A percentile compares a stretch with the other conserved stretches of the same genome.
Conservation (phyloP, 495 filamentous ascomycete genomes). For the Penicillium taxi region DNA sequence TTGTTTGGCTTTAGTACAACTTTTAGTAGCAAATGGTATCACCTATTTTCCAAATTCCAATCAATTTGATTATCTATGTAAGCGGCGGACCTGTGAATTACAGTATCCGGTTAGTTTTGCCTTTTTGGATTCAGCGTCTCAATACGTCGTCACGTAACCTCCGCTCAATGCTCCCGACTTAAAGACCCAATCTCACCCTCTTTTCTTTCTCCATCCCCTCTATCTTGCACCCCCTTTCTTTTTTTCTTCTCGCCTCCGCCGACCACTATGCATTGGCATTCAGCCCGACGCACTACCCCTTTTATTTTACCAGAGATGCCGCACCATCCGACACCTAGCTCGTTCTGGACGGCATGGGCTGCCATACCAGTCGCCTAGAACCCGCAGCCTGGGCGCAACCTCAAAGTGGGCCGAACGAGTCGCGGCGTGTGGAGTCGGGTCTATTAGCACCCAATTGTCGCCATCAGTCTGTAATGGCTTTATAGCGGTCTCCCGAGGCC, state of each 20-base stretch:
- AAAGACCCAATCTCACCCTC: constrained; percentile 4
- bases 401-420: too few relatives aligned
- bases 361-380: constrained; percentile 10
- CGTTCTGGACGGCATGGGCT: constrained; percentile 9
- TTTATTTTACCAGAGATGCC: constrained; percentile 16
- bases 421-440: too few relatives aligned
- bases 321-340: constrained; percentile 13
- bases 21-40: too few relatives aligned
- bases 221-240: constrained; percentile 14
- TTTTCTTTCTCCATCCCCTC: constrained; percentile 9
- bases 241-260: constrained; percentile 10
- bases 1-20: too few relatives aligned
- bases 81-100: constrained; percentile 14
- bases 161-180: constrained; percentile 4
- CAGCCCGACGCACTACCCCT: constrained; percentile 15
- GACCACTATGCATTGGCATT: constrained; percentile 10
- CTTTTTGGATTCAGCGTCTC: constrained; percentile 10
- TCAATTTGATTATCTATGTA: neutral
- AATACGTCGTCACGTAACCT: constrained; percentile 12
- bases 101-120: constrained; percentile 11
- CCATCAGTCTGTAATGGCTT: too few relatives aligned
- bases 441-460: too few relatives aligned
- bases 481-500: too few relatives aligned
- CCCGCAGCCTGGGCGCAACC: constrained; percentile 13
- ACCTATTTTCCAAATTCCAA: neutral